These are phyloP conservation scores for Flaveria brownii DNA, from an alignment of 129 eudicot genomes.

Conservation along the genomic window DNA sequence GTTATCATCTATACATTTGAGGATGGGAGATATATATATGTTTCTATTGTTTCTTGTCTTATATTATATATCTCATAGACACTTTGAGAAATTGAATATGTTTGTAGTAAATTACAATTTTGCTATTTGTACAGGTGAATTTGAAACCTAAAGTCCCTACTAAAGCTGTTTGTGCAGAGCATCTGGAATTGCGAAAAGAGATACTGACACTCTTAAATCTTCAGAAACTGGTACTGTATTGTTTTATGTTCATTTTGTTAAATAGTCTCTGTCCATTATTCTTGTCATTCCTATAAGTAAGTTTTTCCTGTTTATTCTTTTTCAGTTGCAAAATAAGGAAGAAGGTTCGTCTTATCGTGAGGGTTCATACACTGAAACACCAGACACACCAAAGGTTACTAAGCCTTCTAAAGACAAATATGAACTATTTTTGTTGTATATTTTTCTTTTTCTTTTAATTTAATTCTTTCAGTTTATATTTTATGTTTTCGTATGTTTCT, in stretches of 20 bases:
- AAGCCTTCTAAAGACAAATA: constrained; percentile 8
- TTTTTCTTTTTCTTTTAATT: neutral
- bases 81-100: neutral
- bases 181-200: constrained; percentile 92
- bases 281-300: neutral
- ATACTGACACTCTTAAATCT: constrained; percentile 82
- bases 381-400: constrained; percentile 84
- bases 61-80: neutral
- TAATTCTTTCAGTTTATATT: constrained; percentile 12
- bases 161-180: constrained; percentile 93
- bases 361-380: constrained; percentile 78
- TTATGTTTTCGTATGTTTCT: constrained; percentile 23
- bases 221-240: constrained; percentile 68
- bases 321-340: constrained; percentile 86
- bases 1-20: constrained; percentile 21
- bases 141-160: constrained; percentile 97
- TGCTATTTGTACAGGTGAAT: constrained; percentile 60
- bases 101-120: neutral
- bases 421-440: neutral
- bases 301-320: constrained; percentile 8
- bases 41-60: neutral
- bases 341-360: constrained; percentile 92
- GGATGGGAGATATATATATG: neutral
- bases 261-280: neutral
- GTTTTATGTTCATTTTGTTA: neutral